These are phyloP conservation scores for Hanseniaspora valbyensis DNA, from an alignment of 805 yeast genomes.

Conservation along the genomic window DNA sequence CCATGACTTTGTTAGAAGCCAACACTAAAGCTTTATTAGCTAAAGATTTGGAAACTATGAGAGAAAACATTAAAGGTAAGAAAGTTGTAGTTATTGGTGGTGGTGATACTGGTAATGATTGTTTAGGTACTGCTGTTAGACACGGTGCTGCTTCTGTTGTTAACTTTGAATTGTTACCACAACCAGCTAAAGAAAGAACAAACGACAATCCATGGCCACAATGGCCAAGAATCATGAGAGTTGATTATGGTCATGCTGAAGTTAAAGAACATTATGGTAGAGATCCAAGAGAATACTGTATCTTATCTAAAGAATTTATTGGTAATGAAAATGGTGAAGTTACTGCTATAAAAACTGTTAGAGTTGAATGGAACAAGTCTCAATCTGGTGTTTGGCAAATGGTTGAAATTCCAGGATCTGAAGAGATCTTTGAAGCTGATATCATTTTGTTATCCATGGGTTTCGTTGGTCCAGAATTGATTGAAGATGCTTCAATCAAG, in stretches of 20 bases:
- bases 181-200: slow-evolving; percentile 75
- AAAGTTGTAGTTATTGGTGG: slow-evolving; percentile 95
- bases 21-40: slow-evolving; percentile 86
- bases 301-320: slow-evolving; percentile 87
- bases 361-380: slow-evolving; percentile 96
- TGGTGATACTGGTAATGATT: slow-evolving; percentile 99
- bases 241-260: slow-evolving; percentile 95
- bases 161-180: slow-evolving; percentile 88
- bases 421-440: slow-evolving; percentile 90
- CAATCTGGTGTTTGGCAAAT: slow-evolving; percentile 97
- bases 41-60: slow-evolving; percentile 65
- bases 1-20: slow-evolving; percentile 79
- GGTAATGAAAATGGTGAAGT: slow-evolving; percentile 94
- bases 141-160: slow-evolving; percentile 92
- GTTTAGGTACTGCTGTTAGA: slow-evolving; percentile 93
- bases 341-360: slow-evolving; percentile 85
- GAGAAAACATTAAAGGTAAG: slow-evolving; percentile 65
- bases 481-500: slow-evolving; percentile 46
- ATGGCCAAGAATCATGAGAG: slow-evolving; percentile 97
- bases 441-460: slow-evolving; percentile 93
- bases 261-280: slow-evolving; percentile 89
- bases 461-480: slow-evolving; percentile 89
- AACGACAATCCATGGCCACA: slow-evolving; percentile 99
- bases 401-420: slow-evolving; percentile 93
- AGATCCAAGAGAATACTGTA: slow-evolving; percentile 95